Evolutionary conservation across 495 filamentous ascomycete genomes (phyloP).

Genomic region (Staphylotrichum longicolle): DNA sequence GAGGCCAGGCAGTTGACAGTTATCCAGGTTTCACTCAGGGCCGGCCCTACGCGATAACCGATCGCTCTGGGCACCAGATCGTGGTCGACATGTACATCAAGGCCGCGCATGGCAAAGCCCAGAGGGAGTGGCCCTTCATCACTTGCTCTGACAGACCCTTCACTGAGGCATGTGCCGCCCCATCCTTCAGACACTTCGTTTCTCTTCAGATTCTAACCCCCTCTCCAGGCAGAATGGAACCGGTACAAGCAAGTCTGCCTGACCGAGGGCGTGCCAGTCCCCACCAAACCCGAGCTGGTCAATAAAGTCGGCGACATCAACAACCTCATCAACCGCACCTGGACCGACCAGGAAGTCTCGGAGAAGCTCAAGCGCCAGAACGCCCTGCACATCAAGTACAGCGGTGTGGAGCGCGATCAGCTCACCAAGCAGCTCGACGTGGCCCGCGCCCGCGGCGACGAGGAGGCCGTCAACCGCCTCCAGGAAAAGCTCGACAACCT

Average conservation of each 20-base stretch:
- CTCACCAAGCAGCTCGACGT: slow-evolving; percentile 59
- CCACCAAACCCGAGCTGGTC: slow-evolving; percentile 61
- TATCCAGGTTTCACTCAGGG: slow-evolving; percentile 68
- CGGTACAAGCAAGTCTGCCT: slow-evolving; percentile 76
- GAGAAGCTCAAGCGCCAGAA: slow-evolving; percentile 71
- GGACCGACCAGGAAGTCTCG: slow-evolving; percentile 75
- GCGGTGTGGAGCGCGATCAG: slow-evolving; percentile 61
- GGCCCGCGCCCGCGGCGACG: slow-evolving; percentile 63
- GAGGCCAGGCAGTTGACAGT: background rate
- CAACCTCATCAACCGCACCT: slow-evolving; percentile 67
- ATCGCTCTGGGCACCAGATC: slow-evolving; percentile 65
- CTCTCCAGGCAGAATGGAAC: slow-evolving; percentile 65
- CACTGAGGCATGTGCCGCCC: slow-evolving; percentile 58
- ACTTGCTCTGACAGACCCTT: slow-evolving; percentile 73
- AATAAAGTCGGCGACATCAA: slow-evolving; percentile 81
- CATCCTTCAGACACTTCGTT: background rate
- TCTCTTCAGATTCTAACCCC: slow-evolving; percentile 25
- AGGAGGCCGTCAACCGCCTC: slow-evolving; percentile 55
- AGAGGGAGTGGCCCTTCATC: slow-evolving; percentile 78
- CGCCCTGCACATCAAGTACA: slow-evolving; percentile 56
- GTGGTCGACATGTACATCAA: slow-evolving; percentile 73
- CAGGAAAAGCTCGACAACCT: slow-evolving; percentile 67
- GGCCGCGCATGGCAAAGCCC: slow-evolving; percentile 70
- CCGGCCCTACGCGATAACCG: slow-evolving; percentile 75
- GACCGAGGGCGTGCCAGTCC: slow-evolving; percentile 67